Conservation (phyloP, 768 basidiomycete genomes). For the Hebeloma cylindrosporum region DNA sequence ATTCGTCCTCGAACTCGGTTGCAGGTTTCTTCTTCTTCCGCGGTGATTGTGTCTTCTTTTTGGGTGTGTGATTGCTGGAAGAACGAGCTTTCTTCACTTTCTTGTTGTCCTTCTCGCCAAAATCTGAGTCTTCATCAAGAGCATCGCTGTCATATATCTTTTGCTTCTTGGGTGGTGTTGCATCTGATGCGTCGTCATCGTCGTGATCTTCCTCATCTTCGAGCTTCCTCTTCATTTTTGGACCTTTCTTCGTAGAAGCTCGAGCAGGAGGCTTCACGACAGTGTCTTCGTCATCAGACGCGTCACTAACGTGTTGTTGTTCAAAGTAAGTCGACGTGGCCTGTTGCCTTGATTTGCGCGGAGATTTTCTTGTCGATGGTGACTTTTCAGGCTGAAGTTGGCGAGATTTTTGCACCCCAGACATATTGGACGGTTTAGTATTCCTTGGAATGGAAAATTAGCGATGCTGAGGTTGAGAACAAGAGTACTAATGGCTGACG, state of each 20-base stretch:
- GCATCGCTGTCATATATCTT: conserved; percentile 45
- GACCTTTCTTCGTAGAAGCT: neutral
- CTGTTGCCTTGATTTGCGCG: neutral
- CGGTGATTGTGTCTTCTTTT: conserved; percentile 20
- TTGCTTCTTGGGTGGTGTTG: neutral
- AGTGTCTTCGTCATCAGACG: neutral
- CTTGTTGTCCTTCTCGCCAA: conserved; percentile 2
- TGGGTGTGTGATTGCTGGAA: conserved; percentile 3
- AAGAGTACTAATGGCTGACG: too few relatives aligned
- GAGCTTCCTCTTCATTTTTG: neutral
- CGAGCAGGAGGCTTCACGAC: too few relatives aligned
- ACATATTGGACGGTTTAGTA: too few relatives aligned
- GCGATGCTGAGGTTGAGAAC: too few relatives aligned
- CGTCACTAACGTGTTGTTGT: neutral
- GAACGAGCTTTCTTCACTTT: conserved; percentile 6
- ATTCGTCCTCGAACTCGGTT: conserved; percentile 36
- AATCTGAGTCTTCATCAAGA: conserved; percentile 41
- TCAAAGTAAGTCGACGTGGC: conserved; percentile 2
- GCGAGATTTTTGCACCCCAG: too few relatives aligned
- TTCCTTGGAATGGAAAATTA: too few relatives aligned
- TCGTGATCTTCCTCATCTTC: neutral
- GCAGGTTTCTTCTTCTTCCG: conserved; percentile 31
- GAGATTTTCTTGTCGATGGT: conserved; percentile 1
- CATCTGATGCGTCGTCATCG: neutral
- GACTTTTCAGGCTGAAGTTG: too few relatives aligned